phyloP scores from a whole-genome alignment of 768 basidiomycete species.

The Tricholoma flavovirens region DNA sequence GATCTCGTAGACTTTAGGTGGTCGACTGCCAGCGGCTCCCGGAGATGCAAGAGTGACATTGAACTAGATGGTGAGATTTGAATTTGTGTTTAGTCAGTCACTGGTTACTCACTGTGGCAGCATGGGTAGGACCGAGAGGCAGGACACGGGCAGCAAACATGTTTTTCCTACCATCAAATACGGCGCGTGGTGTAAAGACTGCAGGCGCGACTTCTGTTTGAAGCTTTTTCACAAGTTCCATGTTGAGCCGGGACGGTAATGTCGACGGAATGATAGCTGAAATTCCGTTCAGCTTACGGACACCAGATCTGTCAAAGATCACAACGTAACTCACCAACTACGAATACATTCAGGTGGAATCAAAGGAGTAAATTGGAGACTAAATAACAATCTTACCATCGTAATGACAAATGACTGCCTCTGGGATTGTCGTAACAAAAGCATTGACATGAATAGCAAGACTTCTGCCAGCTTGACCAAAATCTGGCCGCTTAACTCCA shows the following conservation, averaged over 20 bases:
- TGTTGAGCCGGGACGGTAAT: constrained; percentile 57
- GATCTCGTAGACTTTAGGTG: constrained; percentile 49
- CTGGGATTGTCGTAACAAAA: constrained; percentile 11
- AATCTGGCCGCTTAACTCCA: constrained; percentile 29
- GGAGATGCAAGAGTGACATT: constrained; percentile 32
- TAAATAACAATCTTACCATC: constrained; percentile 13
- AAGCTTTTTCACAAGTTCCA: constrained; percentile 58
- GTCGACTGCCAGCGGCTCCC: constrained; percentile 24
- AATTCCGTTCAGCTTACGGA: background rate
- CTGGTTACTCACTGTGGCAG: constrained; percentile 40
- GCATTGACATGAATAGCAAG: constrained; percentile 21
- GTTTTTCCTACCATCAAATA: constrained; percentile 78
- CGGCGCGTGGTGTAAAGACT: constrained; percentile 65
- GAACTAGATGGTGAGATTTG: constrained; percentile 10
- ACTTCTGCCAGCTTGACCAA: constrained; percentile 25
- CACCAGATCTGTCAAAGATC: background rate
- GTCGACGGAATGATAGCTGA: constrained; percentile 18
- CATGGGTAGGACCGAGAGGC: constrained; percentile 44
- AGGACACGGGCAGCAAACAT: constrained; percentile 53
- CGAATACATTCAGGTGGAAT: background rate
- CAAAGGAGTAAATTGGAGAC: background rate
- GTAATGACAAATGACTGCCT: constrained; percentile 16
- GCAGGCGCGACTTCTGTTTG: constrained; percentile 51
- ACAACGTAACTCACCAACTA: constrained; percentile 16
- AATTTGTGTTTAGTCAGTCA: constrained; percentile 23